Evolutionary conservation across 768 basidiomycete genomes (phyloP).

Genomic region (Clavaria fumosa): DNA sequence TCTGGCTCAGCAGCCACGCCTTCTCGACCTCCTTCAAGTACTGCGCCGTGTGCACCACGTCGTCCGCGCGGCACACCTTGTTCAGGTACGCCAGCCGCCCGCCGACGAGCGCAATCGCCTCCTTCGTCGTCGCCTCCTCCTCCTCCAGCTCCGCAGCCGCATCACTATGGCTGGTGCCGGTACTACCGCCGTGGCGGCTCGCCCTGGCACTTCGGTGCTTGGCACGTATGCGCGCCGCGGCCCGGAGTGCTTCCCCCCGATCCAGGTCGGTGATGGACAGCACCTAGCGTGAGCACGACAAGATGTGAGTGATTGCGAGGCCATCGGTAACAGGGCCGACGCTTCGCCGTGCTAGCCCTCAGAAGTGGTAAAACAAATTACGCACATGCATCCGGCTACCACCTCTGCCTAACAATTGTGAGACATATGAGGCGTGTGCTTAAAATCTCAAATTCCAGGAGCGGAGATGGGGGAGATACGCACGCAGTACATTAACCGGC

Average conservation of each 20-base stretch:
- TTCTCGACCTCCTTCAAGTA: constrained; percentile 59
- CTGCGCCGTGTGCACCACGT: constrained; percentile 51
- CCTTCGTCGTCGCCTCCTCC: too few relatives aligned
- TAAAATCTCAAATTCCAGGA: constrained; percentile 1
- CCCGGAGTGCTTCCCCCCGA: constrained; percentile 38
- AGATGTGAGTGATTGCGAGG: background rate
- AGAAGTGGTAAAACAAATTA: too few relatives aligned
- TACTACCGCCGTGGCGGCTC: too few relatives aligned
- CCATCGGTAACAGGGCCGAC: background rate
- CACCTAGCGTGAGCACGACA: constrained; percentile 24
- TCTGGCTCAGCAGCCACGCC: constrained; percentile 64
- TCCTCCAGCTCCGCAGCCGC: constrained; percentile 21
- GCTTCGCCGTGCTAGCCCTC: too few relatives aligned
- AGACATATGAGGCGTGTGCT: constrained; percentile 8
- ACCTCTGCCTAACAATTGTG: constrained; percentile 40
- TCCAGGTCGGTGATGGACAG: constrained; percentile 61
- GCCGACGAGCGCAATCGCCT: constrained; percentile 50
- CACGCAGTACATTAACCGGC: constrained; percentile 56
- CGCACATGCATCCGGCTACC: constrained; percentile 62
- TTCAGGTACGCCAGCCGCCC: constrained; percentile 70
- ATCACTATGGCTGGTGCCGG: constrained; percentile 19
- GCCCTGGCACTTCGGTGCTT: too few relatives aligned
- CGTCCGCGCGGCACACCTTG: constrained; percentile 40
- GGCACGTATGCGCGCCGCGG: constrained; percentile 41
- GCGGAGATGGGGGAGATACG: constrained; percentile 13